A percentile compares a stretch with the other conserved stretches of the same genome.
Evolutionary conservation across 1,139 yeast genomes (phyloP).

Genomic region (Yamadazyma atlantica): DNA sequence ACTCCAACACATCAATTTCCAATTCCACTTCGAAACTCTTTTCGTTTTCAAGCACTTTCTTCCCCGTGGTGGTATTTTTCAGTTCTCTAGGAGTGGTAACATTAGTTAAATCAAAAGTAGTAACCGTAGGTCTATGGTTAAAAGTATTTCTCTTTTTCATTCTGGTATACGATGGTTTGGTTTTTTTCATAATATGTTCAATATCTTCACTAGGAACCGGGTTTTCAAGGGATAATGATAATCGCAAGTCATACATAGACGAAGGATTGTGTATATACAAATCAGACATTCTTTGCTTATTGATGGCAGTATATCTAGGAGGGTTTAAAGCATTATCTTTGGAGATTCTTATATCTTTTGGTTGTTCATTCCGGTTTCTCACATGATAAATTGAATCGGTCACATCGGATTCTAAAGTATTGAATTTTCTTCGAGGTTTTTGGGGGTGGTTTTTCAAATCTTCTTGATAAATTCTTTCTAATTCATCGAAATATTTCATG

Average conservation of each 20-base stretch:
- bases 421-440: slow-evolving; percentile 40
- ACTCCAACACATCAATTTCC: slow-evolving; percentile 67
- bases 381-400: slow-evolving; percentile 43
- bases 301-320: slow-evolving; percentile 67
- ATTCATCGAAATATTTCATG: slow-evolving; percentile 54
- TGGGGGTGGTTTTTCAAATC: slow-evolving; percentile 25
- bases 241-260: slow-evolving; percentile 71
- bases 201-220: slow-evolving; percentile 62
- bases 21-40: slow-evolving; percentile 60
- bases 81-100: slow-evolving; percentile 51
- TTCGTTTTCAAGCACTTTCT: slow-evolving; percentile 40
- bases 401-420: slow-evolving; percentile 39
- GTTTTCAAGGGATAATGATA: slow-evolving; percentile 73
- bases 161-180: slow-evolving; percentile 53
- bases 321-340: slow-evolving; percentile 60
- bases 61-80: slow-evolving; percentile 40
- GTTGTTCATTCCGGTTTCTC: slow-evolving; percentile 48
- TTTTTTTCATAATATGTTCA: slow-evolving; percentile 35
- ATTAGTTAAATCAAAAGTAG: slow-evolving; percentile 68
- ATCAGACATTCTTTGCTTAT: slow-evolving; percentile 71
- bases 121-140: slow-evolving; percentile 66
- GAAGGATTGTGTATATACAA: slow-evolving; percentile 74
- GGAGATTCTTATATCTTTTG: slow-evolving; percentile 62
- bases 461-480: slow-evolving; percentile 49
- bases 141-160: slow-evolving; percentile 65